These are phyloP conservation scores for Licmophora abbreviata DNA, from an alignment of 108 stramenopile genomes.

Conservation along the genomic window DNA sequence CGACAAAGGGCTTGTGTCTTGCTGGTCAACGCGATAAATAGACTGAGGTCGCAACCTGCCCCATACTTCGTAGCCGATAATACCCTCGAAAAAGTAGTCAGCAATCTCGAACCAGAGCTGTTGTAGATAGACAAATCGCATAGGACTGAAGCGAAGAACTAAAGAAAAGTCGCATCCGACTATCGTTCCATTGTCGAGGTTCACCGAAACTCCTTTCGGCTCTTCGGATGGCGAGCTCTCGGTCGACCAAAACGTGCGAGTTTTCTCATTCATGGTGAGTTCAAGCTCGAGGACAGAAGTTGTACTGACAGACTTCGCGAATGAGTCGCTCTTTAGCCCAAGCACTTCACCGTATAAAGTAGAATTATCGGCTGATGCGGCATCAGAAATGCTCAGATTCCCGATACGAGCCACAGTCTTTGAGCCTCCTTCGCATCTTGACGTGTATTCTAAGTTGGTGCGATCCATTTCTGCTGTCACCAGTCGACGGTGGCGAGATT, in stretches of 20 bases:
- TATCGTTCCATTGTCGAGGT: conserved; percentile 21
- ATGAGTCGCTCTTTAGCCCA: conserved; percentile 36
- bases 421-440: conserved; percentile 35
- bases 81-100: conserved; percentile 76
- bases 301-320: background rate
- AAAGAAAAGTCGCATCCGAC: conserved; percentile 39
- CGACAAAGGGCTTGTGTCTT: background rate
- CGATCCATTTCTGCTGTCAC: conserved; percentile 63
- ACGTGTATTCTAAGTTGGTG: conserved; percentile 27
- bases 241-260: conserved; percentile 9
- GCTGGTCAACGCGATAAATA: background rate
- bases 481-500: conserved; percentile 44
- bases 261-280: conserved; percentile 23
- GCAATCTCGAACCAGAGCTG: conserved; percentile 76
- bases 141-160: conserved; percentile 40
- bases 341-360: conserved; percentile 65
- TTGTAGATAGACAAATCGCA: conserved; percentile 68
- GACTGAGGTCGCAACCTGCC: conserved; percentile 21
- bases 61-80: conserved; percentile 64
- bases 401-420: conserved; percentile 40
- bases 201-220: conserved; percentile 14
- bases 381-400: conserved; percentile 45
- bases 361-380: conserved; percentile 16
- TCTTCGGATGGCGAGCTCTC: background rate
- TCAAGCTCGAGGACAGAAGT: conserved; percentile 44